Evolutionary conservation across 768 basidiomycete genomes (phyloP), one percentile per base, ranked within the genome.

Genomic region (Postia placenta): DNA sequence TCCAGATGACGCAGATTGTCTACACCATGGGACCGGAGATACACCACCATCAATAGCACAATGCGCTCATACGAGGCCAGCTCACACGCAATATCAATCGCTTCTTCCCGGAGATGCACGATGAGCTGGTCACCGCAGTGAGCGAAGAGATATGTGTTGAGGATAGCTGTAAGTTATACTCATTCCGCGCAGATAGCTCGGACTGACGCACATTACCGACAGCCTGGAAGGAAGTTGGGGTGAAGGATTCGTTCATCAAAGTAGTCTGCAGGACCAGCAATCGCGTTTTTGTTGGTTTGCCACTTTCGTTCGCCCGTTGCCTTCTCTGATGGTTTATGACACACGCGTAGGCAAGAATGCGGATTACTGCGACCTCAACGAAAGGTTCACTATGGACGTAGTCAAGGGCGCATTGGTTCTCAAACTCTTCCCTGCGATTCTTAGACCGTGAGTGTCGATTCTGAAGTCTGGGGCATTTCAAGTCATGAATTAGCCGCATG

Each of bases 231-330:
- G 52, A 46, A 4, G 57, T 54, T 3, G 54, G 60, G 1, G 58
- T 64, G 0, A 56, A 61, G 28, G 53, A 60, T 1, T 65, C 64
- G 2, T 56, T 67, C 23, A 63, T 62, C 59, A 47, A 67, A 28
- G 64, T 74, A 24, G 65, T 73, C 11, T 64, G 61, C 45, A 57
- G 73, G 23, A 64, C 68, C 15, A 69, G 63, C 54, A 74, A 73
- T 50, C 64, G 75, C 2, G 48, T 73, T 5, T 74, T 76, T 48
- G 70, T 79, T 35, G 75, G 74, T 0, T 52, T 70, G 2, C 74
- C 75, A 2, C 50, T 74, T 11, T 77, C 38, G 9, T 6, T 39
- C 38, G 19, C 19, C 38, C 15, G 15, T 39, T n/a, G 20, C 15
- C 9, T 14, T 9, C 12, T 39, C 38, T 39, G 41, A n/a, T n/a